A percentile compares a stretch with the other conserved stretches of the same genome.
phyloP scores from a whole-genome alignment of 768 basidiomycete genomes.

The Hericium erinaceus region DNA sequence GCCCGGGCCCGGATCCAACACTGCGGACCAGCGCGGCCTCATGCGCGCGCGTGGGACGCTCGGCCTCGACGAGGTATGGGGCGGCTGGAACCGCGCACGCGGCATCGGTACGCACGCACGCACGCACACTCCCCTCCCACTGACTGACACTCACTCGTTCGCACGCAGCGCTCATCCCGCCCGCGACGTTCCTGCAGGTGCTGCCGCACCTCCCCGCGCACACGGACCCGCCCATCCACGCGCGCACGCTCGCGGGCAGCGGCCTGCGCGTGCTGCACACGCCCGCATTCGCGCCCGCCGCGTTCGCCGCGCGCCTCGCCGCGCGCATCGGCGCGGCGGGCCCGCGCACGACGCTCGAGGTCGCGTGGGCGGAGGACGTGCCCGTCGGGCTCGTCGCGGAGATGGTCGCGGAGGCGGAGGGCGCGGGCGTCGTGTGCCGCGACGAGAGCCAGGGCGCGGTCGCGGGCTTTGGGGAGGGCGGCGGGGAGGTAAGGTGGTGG shows the following conservation, averaged over 20 bases:
- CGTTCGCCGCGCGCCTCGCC: slow-evolving; percentile 62
- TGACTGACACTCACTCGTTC: neutral
- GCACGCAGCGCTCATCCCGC: slow-evolving; percentile 73
- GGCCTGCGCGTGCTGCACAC: slow-evolving; percentile 80
- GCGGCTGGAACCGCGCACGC: slow-evolving; percentile 88
- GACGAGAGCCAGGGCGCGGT: slow-evolving; percentile 49
- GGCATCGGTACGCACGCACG: slow-evolving; percentile 60
- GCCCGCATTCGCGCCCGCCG: slow-evolving; percentile 57
- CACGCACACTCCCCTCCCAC: slow-evolving; percentile 2
- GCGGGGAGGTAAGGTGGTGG: slow-evolving; percentile 66
- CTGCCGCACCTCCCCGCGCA: slow-evolving; percentile 55
- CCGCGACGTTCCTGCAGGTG: slow-evolving; percentile 73
- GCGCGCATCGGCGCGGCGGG: slow-evolving; percentile 31
- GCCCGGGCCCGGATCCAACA: slow-evolving; percentile 8
- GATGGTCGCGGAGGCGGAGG: slow-evolving; percentile 70
- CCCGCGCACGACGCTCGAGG: slow-evolving; percentile 48
- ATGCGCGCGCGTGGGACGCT: slow-evolving; percentile 77
- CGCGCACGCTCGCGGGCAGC: slow-evolving; percentile 56
- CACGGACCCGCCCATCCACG: slow-evolving; percentile 59
- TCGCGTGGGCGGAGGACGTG: slow-evolving; percentile 64
- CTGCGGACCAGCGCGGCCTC: slow-evolving; percentile 42
- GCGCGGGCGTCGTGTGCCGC: slow-evolving; percentile 58
- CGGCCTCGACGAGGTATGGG: slow-evolving; percentile 90
- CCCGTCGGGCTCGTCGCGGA: slow-evolving; percentile 68
- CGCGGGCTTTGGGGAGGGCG: slow-evolving; percentile 18